Percentiles rank a stretch among this genome's conserved stretches.
Conservation (phyloP, 169 alveolate genomes). For the Cryptosporidium muris region DNA sequence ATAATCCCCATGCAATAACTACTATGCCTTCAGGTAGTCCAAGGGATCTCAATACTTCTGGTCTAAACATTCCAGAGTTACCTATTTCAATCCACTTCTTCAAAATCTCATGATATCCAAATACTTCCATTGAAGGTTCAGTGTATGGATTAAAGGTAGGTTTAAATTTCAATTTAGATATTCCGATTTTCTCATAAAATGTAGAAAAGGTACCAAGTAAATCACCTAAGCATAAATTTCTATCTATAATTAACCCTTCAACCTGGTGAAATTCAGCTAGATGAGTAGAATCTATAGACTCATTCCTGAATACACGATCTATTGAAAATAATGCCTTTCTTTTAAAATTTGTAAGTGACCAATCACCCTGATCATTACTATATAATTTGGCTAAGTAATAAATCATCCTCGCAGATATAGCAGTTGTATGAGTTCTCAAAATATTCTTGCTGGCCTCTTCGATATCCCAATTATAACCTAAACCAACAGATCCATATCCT, state of each 20-base stretch:
- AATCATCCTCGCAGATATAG: constrained; percentile 95
- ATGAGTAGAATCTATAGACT: constrained; percentile 98
- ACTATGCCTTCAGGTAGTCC: constrained; percentile 97
- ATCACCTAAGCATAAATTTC: constrained; percentile 90
- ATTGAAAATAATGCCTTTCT: constrained; percentile 94
- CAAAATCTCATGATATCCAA: constrained; percentile 95
- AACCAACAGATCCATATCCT: constrained; percentile 96
- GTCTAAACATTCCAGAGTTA: constrained; percentile 99
- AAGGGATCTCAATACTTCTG: constrained; percentile 99
- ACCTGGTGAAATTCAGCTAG: constrained; percentile 99
- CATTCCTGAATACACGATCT: constrained; percentile 99
- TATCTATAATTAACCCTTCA: constrained; percentile 94
- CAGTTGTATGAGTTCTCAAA: constrained; percentile 99
- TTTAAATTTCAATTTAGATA: constrained; percentile 90
- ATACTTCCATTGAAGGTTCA: constrained; percentile 99
- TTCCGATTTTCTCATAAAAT: constrained; percentile 94
- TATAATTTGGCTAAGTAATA: constrained; percentile 91
- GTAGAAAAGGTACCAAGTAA: constrained; percentile 89
- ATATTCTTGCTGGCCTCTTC: constrained; percentile 83
- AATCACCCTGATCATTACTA: constrained; percentile 74
- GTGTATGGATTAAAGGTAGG: constrained; percentile 99
- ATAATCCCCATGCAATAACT: constrained; percentile 99
- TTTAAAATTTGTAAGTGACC: constrained; percentile 78
- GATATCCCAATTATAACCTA: constrained; percentile 95
- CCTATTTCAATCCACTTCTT: constrained; percentile 98